Evolutionary conservation across 2,329 filamentous ascomycete genomes (phyloP).

Genomic region (Xylariaceae sp.): DNA sequence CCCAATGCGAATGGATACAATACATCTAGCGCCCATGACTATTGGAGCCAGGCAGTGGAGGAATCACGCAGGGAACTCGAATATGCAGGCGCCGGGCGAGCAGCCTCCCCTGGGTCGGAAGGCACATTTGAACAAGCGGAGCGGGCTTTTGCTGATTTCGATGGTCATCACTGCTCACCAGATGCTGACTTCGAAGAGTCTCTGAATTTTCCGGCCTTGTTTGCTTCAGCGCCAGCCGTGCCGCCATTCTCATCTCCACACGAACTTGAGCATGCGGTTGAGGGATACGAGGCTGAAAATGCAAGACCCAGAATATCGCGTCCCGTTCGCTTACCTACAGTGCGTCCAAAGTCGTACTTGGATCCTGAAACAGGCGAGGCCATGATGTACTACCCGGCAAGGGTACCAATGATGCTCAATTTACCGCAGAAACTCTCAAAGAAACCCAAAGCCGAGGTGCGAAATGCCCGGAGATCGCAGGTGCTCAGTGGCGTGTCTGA

Average conservation of each 20-base stretch:
- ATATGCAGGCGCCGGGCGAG: conserved; percentile 35
- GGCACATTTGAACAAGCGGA: conserved; percentile 63
- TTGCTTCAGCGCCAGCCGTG: conserved; percentile 17
- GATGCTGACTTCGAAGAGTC: conserved; percentile 36
- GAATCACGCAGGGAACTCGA: conserved; percentile 18
- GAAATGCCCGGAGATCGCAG: conserved; percentile 70
- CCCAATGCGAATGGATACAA: conserved; percentile 26
- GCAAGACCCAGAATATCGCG: conserved; percentile 30
- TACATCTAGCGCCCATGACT: conserved; percentile 22
- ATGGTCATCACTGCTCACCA: conserved; percentile 71
- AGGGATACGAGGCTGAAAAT: conserved; percentile 17
- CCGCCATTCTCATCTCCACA: conserved; percentile 21
- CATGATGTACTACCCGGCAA: conserved; percentile 95
- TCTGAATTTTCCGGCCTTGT: conserved; percentile 23
- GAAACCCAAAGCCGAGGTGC: conserved; percentile 58
- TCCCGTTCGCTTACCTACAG: conserved; percentile 27
- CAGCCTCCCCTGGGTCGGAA: conserved; percentile 50
- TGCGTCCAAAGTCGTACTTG: conserved; percentile 54
- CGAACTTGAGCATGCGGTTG: conserved; percentile 12
- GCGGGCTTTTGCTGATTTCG: conserved; percentile 73
- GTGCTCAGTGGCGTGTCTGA: conserved; percentile 61
- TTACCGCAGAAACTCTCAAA: conserved; percentile 83
- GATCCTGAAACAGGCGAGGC: conserved; percentile 64
- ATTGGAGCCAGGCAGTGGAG: conserved; percentile 28
- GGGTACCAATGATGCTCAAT: conserved; percentile 90